phyloP scores from a whole-genome alignment of 116 monocot genomes.

The Iris pallida region DNA sequence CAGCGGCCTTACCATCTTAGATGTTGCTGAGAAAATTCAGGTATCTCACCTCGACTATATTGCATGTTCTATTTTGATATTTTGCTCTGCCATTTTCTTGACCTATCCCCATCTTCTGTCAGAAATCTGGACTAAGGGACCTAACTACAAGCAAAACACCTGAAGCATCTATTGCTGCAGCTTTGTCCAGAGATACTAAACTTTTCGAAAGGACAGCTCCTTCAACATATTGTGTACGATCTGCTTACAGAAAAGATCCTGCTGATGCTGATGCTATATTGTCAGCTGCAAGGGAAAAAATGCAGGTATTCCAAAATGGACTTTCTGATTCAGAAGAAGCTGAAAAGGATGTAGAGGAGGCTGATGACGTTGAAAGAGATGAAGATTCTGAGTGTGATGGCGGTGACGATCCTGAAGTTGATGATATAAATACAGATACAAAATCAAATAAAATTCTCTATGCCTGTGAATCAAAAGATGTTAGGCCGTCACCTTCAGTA shows the following conservation, averaged over 20 bases:
- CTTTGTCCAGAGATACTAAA: slow-evolving; percentile 69
- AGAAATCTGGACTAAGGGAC: slow-evolving; percentile 92
- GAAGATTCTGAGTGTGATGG: slow-evolving; percentile 79
- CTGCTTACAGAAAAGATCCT: slow-evolving; percentile 69
- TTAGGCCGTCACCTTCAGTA: slow-evolving; percentile 7
- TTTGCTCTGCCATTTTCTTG: slow-evolving; percentile 1
- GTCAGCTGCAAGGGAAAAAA: slow-evolving; percentile 71
- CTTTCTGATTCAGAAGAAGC: slow-evolving; percentile 84
- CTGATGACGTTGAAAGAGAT: slow-evolving; percentile 70
- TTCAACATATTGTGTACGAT: slow-evolving; percentile 76
- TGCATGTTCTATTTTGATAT: neutral
- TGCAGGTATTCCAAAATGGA: slow-evolving; percentile 65
- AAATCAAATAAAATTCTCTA: slow-evolving; percentile 24
- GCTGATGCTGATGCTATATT: slow-evolving; percentile 71
- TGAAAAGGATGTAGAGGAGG: slow-evolving; percentile 79
- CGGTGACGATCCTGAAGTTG: slow-evolving; percentile 82
- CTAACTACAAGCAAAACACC: slow-evolving; percentile 93
- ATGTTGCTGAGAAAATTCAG: slow-evolving; percentile 92
- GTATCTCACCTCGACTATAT: slow-evolving; percentile 21
- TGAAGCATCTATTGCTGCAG: slow-evolving; percentile 91
- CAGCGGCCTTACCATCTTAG: slow-evolving; percentile 71
- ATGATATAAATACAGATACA: slow-evolving; percentile 32
- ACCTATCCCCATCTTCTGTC: neutral
- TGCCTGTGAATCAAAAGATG: slow-evolving; percentile 27
- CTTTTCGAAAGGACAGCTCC: slow-evolving; percentile 90